Evolutionary conservation across 768 basidiomycete genomes (phyloP).

Genomic region (Lactarius hengduanensis): DNA sequence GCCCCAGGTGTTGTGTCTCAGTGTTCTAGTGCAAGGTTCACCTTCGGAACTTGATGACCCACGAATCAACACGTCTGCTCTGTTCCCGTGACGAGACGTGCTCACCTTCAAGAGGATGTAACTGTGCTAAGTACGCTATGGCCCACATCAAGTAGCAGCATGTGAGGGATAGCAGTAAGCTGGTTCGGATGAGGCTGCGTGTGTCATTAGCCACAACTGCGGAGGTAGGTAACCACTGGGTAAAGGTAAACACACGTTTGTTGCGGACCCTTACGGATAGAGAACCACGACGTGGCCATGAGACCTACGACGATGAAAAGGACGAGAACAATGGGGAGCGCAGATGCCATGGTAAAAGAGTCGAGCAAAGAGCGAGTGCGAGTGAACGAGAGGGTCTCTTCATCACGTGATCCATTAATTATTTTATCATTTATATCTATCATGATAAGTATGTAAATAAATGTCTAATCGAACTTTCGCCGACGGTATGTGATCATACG

Average conservation of each 20-base stretch:
- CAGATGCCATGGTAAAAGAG: conserved; percentile 53
- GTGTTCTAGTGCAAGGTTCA: conserved; percentile 30
- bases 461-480: conserved; percentile 50
- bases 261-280: conserved; percentile 81
- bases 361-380: neutral
- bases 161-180: conserved; percentile 70
- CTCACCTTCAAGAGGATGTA: conserved; percentile 84
- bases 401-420: conserved; percentile 5
- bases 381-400: neutral
- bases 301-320: conserved; percentile 63
- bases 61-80: neutral
- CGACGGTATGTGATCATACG: conserved; percentile 65
- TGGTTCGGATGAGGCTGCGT: conserved; percentile 76
- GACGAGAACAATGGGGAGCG: conserved; percentile 66
- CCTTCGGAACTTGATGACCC: conserved; percentile 13
- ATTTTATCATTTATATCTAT: neutral
- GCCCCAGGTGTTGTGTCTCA: conserved; percentile 5
- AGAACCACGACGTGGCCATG: conserved; percentile 62
- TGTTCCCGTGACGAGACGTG: conserved; percentile 30
- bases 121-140: conserved; percentile 93
- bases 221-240: neutral
- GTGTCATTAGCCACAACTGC: neutral
- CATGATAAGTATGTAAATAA: neutral
- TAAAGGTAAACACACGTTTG: conserved; percentile 68
- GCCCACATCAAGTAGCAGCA: conserved; percentile 97